Evolutionary conservation across 2,329 filamentous ascomycete species (phyloP), one percentile per base, ranked within the genome.

Genomic region (Cladophialophora exuberans): DNA sequence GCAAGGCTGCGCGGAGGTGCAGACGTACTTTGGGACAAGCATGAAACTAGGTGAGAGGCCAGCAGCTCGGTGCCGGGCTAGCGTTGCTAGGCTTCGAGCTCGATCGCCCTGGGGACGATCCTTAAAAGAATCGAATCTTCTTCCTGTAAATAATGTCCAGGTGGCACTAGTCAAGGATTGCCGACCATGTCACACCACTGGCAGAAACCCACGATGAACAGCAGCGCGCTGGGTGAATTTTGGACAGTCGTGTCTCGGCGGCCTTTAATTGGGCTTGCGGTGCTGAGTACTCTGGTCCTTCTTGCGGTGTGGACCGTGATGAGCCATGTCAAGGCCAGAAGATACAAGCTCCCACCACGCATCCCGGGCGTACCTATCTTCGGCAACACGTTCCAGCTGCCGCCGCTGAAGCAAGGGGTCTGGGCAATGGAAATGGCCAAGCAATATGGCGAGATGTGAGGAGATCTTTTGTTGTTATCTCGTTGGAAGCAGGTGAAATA

Each of bases 401-500:
- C 58, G 11, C 55, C 51, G 4, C 10, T 61, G 46, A 57, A 61
- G 41, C 58, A 61, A 23, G 58, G 54, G 17, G n/a, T 48, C 15
- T 61, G 58, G 58, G 58, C 39, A 11, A 48, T 52, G 36, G 36
- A 53, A 15, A 57, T 55, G 46, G 58, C 55, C 4, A 46, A 23
- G 33, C 51, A 58, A 36, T 58, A 61, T 46, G 58, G 58, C 20
- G 58, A 61, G 39, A 57, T 61, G 51, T 60, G 38, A 47, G 56
- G 23, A 13, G 25, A 17, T 11, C 15, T 4, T 11, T 18, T 41
- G 7, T 9, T 35, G n/a, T n/a, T n/a, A n/a, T n/a, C n/a, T n/a
- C n/a, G n/a, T n/a, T n/a, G n/a, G n/a, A n/a, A n/a, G n/a, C n/a
- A n/a, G n/a, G n/a, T 23, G 30, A 35, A 4, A 20, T 36, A 13